phyloP scores from a whole-genome alignment of 805 yeast species.

The Clavispora carvajalis region DNA sequence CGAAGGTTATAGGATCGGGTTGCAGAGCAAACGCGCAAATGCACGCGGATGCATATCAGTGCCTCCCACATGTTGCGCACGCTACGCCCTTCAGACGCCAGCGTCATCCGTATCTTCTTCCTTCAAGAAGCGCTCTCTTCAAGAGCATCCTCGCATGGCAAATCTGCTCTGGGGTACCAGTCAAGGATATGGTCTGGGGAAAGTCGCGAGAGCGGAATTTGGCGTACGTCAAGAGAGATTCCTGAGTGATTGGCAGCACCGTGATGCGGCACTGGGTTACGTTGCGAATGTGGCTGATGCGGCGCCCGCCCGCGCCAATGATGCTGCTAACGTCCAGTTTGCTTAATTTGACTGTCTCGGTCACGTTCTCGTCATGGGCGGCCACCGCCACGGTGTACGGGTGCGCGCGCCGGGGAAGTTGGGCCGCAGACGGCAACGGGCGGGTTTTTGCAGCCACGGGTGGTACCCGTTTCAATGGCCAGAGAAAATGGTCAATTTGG shows the following conservation, averaged over 20 bases:
- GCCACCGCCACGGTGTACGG: background rate
- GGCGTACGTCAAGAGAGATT: constrained; percentile 4
- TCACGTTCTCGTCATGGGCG: constrained; percentile 1
- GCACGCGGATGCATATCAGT: too few relatives aligned
- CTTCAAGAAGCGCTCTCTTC: background rate
- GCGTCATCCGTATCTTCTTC: background rate
- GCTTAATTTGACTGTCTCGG: constrained; percentile 9
- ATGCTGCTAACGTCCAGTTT: constrained; percentile 11
- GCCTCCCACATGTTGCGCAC: too few relatives aligned
- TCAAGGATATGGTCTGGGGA: constrained; percentile 10
- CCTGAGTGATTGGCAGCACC: constrained; percentile 10
- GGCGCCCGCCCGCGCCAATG: constrained; percentile 9
- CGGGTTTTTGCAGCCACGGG: background rate
- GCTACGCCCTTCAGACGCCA: background rate
- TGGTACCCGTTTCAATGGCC: background rate
- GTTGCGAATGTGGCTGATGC: constrained; percentile 7
- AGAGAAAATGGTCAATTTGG: background rate
- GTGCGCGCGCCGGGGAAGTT: background rate
- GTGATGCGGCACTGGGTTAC: constrained; percentile 10
- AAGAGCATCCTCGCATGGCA: background rate
- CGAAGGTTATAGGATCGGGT: too few relatives aligned
- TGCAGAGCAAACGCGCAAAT: too few relatives aligned
- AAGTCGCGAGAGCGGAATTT: constrained; percentile 6
- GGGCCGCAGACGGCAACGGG: background rate
- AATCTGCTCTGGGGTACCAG: constrained; percentile 7